Evolutionary conservation across 805 yeast genomes (phyloP), one percentile per base, ranked within the genome.

Genomic region (Candida taoyuanica): DNA sequence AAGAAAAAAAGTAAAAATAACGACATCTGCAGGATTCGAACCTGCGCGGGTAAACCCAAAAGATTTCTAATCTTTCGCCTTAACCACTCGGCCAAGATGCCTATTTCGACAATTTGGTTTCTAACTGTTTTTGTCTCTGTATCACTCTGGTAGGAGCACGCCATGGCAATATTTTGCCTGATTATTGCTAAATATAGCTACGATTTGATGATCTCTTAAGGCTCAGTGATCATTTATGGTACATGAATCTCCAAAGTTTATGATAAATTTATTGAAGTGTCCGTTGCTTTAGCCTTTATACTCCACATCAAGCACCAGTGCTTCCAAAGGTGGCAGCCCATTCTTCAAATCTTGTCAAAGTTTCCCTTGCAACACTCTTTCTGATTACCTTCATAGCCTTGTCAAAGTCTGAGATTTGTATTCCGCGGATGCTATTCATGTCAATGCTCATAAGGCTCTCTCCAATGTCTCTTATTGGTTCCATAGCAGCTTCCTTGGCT

Each of bases 401-500:
- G 40, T 70, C 68, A 56, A 93, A 91, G 59, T 91, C 98, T 7
- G 65, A 65, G 34, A 87, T 62, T 17, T 70, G 68, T 36, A 93
- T 76, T 0, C 95, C 81, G 37, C 98, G 67, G 39, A 91, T 88
- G 42, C 77, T 78, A 38, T 82, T 85, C 25, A 86, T 78, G 2
- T 85, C 70, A 0, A 78, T 73, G 29, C 69, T 64, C 46, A 91
- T 67, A 39, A 91, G 71, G 32, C 81, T 78, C 42, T 91, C 97
- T 2, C 98, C 97, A 17, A 91, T 64, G 29, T 87, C 82, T 46
- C 98, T 71, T 26, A 93, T 66, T 2, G 98, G 98, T 1, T 96
- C 96, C 97, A 91, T 89, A 1, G 98, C 97, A 3, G 96, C 94
- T 59, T 91, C 97, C 60, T 89, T 93, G 2, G 97, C 95, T 43